Evolutionary conservation across 768 basidiomycete species (phyloP).

Genomic region (Podaxis mareebaensis): DNA sequence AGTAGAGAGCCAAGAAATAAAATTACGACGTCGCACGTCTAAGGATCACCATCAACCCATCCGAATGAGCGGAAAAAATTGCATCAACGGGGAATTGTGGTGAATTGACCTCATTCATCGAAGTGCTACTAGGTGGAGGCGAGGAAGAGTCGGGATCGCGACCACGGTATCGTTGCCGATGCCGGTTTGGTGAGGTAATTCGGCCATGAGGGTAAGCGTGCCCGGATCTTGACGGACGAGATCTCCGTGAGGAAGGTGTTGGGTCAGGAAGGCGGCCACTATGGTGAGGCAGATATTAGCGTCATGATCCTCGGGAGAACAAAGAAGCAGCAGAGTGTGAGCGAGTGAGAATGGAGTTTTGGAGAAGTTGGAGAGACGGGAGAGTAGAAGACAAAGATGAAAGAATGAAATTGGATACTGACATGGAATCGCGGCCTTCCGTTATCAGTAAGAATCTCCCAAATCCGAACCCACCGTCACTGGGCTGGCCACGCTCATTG

Average conservation of each 20-base stretch:
- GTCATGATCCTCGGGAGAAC: background rate
- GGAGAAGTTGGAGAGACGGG: background rate
- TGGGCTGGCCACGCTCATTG: slow-evolving; percentile 80
- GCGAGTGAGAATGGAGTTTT: background rate
- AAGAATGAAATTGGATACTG: slow-evolving; percentile 23
- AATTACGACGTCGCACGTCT: slow-evolving; percentile 41
- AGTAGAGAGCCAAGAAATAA: background rate
- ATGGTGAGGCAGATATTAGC: background rate
- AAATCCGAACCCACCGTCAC: slow-evolving; percentile 84
- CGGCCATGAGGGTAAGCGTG: background rate
- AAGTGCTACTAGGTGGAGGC: background rate
- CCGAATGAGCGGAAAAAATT: slow-evolving; percentile 85
- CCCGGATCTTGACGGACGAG: slow-evolving; percentile 11
- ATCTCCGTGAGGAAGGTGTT: slow-evolving; percentile 6
- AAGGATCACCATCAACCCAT: slow-evolving; percentile 80
- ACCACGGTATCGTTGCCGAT: slow-evolving; percentile 26
- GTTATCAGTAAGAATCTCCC: slow-evolving; percentile 63
- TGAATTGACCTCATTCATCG: slow-evolving; percentile 15
- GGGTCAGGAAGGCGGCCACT: slow-evolving; percentile 14
- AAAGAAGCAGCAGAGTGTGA: background rate
- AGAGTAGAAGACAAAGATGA: background rate
- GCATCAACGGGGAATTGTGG: slow-evolving; percentile 65
- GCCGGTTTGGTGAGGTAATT: slow-evolving; percentile 14
- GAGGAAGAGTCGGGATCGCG: slow-evolving; percentile 1
- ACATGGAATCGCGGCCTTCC: slow-evolving; percentile 67